Conservation (phyloP, 1,284 basidiomycete species). For the Ganoderma multipileum region DNA sequence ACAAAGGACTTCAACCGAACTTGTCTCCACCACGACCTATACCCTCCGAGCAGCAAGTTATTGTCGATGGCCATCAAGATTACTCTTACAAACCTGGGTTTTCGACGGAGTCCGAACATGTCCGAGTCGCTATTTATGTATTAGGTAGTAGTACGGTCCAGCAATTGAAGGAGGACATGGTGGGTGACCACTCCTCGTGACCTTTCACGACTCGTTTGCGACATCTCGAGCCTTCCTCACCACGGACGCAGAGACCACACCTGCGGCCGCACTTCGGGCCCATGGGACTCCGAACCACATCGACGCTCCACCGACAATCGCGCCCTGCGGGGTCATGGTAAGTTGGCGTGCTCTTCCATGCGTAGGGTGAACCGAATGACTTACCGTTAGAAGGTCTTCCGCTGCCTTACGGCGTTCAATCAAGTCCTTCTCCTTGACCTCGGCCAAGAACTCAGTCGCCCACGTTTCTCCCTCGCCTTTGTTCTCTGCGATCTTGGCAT, state of each 20-base stretch:
- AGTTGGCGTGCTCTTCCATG: neutral
- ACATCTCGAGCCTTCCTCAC: neutral
- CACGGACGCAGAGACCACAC: neutral
- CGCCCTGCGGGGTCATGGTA: neutral
- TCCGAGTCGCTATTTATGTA: too few species aligned
- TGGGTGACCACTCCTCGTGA: neutral
- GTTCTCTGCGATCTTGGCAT: neutral
- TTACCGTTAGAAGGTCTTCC: neutral
- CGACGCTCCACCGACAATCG: neutral
- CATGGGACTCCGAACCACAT: conserved; percentile 4
- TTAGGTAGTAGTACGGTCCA: too few species aligned
- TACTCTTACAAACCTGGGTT: too few species aligned
- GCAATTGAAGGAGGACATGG: too few species aligned
- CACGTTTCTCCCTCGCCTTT: neutral
- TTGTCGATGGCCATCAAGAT: too few species aligned
- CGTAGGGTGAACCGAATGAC: neutral
- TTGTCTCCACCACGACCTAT: too few species aligned
- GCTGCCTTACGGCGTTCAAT: neutral
- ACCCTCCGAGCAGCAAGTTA: too few species aligned
- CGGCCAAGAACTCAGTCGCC: neutral
- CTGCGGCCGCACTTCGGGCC: neutral
- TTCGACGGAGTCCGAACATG: too few species aligned
- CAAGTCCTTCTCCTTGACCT: neutral
- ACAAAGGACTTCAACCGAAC: too few species aligned
- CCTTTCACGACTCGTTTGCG: neutral